Percentiles rank a stretch among this genome's conserved stretches.
phyloP scores from a whole-genome alignment of 192 early-diverging fungal genomes.

The Kickxella alabastrina region DNA sequence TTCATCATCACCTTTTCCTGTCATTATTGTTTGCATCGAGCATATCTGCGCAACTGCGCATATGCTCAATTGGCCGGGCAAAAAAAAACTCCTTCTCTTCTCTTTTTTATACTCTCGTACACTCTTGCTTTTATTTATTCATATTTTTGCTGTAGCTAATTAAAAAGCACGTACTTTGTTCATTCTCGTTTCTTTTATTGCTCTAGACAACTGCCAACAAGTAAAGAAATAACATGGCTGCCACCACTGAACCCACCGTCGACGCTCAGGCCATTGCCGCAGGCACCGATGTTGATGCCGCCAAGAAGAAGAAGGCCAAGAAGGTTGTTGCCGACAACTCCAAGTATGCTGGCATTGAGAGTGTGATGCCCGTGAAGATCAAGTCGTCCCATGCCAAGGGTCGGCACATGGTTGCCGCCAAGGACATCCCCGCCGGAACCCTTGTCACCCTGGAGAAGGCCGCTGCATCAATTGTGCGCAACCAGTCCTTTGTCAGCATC shows the following conservation, averaged over 20 bases:
- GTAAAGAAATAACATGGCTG: slow-evolving; percentile 29
- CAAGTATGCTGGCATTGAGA: slow-evolving; percentile 39
- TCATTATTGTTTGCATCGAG: too few species aligned
- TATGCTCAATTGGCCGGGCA: too few species aligned
- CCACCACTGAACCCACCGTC: slow-evolving; percentile 47
- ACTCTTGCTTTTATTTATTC: not conserved
- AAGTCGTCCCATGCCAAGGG: slow-evolving; percentile 55
- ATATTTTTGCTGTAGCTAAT: not conserved
- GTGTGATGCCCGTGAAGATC: slow-evolving; percentile 32
- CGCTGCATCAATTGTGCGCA: slow-evolving; percentile 53
- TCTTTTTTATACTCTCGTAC: slow-evolving; percentile 1
- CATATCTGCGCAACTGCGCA: too few species aligned
- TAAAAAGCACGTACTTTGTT: not conserved
- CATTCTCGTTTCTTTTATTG: not conserved
- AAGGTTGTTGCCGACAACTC: slow-evolving; percentile 49
- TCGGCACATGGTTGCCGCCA: slow-evolving; percentile 50
- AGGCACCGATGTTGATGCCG: slow-evolving; percentile 8
- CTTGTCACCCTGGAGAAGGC: slow-evolving; percentile 53
- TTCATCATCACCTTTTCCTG: too few species aligned
- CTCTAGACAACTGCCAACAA: not conserved
- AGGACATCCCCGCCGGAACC: slow-evolving; percentile 49
- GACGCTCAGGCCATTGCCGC: slow-evolving; percentile 19
- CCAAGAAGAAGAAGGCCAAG: slow-evolving; percentile 50
- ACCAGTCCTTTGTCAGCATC: slow-evolving; percentile 51
- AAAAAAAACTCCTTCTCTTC: not conserved